Evolutionary conservation across 805 yeast genomes (phyloP).

Genomic region (Sungouiella blattae): DNA sequence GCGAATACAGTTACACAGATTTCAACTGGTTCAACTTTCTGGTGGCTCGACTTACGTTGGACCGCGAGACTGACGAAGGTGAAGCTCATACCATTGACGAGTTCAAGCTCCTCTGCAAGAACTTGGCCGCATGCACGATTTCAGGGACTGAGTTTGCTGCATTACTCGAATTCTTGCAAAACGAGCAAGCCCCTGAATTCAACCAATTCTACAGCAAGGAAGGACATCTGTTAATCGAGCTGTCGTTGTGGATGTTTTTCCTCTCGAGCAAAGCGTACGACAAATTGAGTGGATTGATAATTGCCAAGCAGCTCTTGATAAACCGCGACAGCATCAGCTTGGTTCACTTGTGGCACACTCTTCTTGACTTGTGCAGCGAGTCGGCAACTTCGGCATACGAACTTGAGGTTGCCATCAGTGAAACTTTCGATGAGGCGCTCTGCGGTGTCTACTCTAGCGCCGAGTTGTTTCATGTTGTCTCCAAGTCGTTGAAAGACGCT

Average conservation of each 20-base stretch:
- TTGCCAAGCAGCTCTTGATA: constrained; percentile 35
- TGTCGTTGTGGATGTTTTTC: constrained; percentile 20
- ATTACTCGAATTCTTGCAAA: constrained; percentile 18
- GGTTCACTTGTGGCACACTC: constrained; percentile 21
- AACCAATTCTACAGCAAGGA: constrained; percentile 12
- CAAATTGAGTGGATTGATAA: constrained; percentile 28
- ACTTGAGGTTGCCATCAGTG: constrained; percentile 23
- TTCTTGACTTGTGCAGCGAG: constrained; percentile 15
- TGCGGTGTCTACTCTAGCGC: constrained; percentile 23
- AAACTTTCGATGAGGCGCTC: constrained; percentile 28
- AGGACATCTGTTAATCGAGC: constrained; percentile 16
- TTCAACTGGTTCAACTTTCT: constrained; percentile 40
- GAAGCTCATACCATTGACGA: constrained; percentile 14
- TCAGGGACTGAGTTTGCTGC: constrained; percentile 12
- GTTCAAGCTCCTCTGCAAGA: constrained; percentile 16
- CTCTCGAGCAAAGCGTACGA: constrained; percentile 5
- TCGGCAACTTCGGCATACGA: constrained; percentile 14
- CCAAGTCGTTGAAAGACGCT: constrained; percentile 12
- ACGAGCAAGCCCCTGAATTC: constrained; percentile 12
- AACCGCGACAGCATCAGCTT: constrained; percentile 20
- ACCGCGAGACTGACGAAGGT: constrained; percentile 6
- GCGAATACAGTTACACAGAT: constrained; percentile 29
- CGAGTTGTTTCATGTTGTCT: constrained; percentile 16
- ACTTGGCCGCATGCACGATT: constrained; percentile 6
- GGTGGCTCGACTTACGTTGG: constrained; percentile 21